Evolutionary conservation across 2,329 filamentous ascomycete species (phyloP).

Genomic region (Calonectria montana): DNA sequence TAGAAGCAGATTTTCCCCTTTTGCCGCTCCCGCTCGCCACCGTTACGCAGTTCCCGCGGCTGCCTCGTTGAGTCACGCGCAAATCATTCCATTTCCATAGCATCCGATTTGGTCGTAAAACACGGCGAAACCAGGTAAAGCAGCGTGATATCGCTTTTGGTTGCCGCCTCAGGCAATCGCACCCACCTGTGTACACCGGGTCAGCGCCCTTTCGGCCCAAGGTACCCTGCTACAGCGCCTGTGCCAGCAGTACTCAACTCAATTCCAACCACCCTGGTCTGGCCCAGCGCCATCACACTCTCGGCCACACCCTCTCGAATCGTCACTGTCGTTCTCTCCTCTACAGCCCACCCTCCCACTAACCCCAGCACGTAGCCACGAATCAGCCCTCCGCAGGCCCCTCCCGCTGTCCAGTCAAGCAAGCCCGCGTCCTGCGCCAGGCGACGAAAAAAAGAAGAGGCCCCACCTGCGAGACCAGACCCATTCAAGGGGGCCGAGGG

Average conservation of each 20-base stretch:
- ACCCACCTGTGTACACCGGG: neutral
- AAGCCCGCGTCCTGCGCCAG: conserved; percentile 32
- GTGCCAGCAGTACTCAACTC: conserved; percentile 9
- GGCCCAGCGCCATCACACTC: conserved; percentile 30
- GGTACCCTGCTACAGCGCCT: conserved; percentile 22
- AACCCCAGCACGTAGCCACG: conserved; percentile 20
- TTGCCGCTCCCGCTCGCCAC: conserved; percentile 3
- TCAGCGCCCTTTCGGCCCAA: neutral
- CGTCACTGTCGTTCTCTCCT: conserved; percentile 17
- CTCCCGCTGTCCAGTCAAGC: conserved; percentile 35
- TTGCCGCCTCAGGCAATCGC: conserved; percentile 17
- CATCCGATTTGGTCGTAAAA: conserved; percentile 18
- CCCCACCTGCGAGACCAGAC: conserved; percentile 29
- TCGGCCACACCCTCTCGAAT: conserved; percentile 32
- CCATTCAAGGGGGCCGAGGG: conserved; percentile 26
- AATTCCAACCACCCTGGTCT: conserved; percentile 34
- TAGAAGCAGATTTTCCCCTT: conserved; percentile 6
- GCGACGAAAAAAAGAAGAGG: conserved; percentile 25
- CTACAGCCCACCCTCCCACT: conserved; percentile 18
- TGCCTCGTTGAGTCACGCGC: conserved; percentile 17
- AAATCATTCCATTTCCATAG: conserved; percentile 19
- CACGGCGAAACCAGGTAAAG: neutral
- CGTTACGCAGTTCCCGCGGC: conserved; percentile 10
- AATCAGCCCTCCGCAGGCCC: conserved; percentile 26
- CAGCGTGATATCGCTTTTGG: neutral